Base-by-base conservation (phyloP, 352 stramenopile genomes). In the Pythium phragmitis region DNA sequence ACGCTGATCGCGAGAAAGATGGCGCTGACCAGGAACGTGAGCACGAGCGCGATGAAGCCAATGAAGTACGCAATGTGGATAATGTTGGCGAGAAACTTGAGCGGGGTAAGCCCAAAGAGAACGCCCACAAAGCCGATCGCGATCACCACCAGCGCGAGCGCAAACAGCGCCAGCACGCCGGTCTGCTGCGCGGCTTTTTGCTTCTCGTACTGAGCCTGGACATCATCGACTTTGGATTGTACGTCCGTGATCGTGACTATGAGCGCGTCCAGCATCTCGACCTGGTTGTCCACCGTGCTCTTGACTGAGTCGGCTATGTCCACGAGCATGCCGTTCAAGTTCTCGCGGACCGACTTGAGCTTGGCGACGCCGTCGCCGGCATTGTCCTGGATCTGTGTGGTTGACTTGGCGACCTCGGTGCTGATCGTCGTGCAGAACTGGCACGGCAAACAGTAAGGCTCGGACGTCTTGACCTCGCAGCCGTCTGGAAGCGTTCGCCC, bases 51-150 rank as follows among this genome's bases (percentile, higher is more conserved):
- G 48, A 91, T 73, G 56, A 89, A 89, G 8, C 80, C 82, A 28
- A 91, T 63, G 51, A 88, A 73, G 65, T 88, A 91, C 16, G 80
- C 80, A 58, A 91, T 67, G 67, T 91, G 79, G 67, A 91, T 88
- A 66, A 91, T 74, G 60, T 87, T 83, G 42, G 79, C 80, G 9
- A 91, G 56, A 26, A 72, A 69, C 51, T 88, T 87, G 33, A 85
- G 59, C 1, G 79, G 76, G 23, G 80, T 91, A 33, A 88, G 65
- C 0, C 80, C 82, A 30, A 89, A 87, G 36, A 91, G 69, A 19
- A 91, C 69, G 6, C 82, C 82, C 16, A 91, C 59, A n/a, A 89
- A 70, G 0, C 82, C 82, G 5, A 88, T 63, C 14, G 43, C 74
- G 36, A 91, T 66, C n/a, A 84, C 70, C 14, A 79, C 66, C 2